Conservation (phyloP, 1,284 basidiomycete species). For the Neonothopanus nambi region DNA sequence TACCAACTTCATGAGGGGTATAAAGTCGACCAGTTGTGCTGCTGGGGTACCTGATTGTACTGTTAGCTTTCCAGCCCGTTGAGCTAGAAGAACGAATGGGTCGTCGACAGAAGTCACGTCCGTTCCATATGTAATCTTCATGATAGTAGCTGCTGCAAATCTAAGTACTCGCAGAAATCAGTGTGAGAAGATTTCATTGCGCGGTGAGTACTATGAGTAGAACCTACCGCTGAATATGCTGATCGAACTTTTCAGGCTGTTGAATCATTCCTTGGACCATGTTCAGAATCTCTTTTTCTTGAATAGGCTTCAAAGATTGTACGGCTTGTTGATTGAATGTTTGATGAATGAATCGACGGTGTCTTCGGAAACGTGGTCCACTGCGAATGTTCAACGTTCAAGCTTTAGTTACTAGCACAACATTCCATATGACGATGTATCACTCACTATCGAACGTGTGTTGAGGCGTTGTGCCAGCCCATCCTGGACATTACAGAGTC, state of each 20-base stretch:
- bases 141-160: conserved; percentile 46
- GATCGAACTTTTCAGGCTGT: conserved; percentile 37
- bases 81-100: conserved; percentile 40
- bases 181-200: too few species aligned
- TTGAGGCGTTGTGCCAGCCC: conserved; percentile 46
- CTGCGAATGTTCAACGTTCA: too few species aligned
- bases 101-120: conserved; percentile 43
- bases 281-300: conserved; percentile 40
- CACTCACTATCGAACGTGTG: conserved; percentile 45
- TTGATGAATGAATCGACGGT: conserved; percentile 50
- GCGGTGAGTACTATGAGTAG: not conserved
- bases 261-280: conserved; percentile 40
- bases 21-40: conserved; percentile 56
- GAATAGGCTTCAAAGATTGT: conserved; percentile 37
- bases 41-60: conserved; percentile 52
- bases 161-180: conserved; percentile 23
- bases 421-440: not conserved
- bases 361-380: conserved; percentile 49
- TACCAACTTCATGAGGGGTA: conserved; percentile 46
- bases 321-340: conserved; percentile 45
- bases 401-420: too few species aligned
- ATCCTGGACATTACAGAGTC: conserved; percentile 31
- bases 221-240: conserved; percentile 43
- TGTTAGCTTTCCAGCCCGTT: conserved; percentile 47
- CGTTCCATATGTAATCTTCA: conserved; percentile 48